Evolutionary conservation across 371 early-diverging fungal genomes (phyloP).

Genomic region (Lichtheimia ramosa): DNA sequence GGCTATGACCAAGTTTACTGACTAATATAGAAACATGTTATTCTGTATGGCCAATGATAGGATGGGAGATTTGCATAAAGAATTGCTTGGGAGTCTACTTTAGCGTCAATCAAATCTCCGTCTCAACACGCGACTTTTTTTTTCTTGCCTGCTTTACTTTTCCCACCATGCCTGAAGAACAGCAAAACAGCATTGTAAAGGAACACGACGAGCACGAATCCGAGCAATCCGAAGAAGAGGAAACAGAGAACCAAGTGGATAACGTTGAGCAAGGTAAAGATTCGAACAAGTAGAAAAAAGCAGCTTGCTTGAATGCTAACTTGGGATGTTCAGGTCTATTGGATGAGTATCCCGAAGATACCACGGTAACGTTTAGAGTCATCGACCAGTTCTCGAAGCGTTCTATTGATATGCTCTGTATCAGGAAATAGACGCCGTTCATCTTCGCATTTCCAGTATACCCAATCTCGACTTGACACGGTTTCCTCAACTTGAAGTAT

Average conservation of each 20-base stretch:
- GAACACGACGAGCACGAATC: conserved; percentile 3
- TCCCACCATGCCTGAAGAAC: not conserved
- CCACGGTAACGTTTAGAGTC: conserved; percentile 18
- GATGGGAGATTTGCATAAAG: too few species aligned
- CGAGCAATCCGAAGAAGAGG: not conserved
- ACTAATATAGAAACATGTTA: too few species aligned
- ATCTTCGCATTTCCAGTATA: conserved; percentile 69
- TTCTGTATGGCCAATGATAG: too few species aligned
- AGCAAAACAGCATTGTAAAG: not conserved
- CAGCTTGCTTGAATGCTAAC: not conserved
- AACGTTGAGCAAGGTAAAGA: conserved; percentile 5
- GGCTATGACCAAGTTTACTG: too few species aligned
- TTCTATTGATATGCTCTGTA: conserved; percentile 1
- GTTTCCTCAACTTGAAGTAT: conserved; percentile 72
- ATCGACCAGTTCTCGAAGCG: not conserved
- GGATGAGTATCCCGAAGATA: conserved; percentile 43
- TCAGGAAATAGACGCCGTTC: conserved; percentile 81
- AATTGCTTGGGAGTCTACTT: too few species aligned
- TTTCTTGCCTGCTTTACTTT: not conserved
- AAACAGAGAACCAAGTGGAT: not conserved
- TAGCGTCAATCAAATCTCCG: not conserved
- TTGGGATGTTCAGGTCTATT: conserved; percentile 21
- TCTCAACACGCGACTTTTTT: not conserved
- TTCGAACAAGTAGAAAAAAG: not conserved
- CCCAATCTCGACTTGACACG: conserved; percentile 62